Base-by-base conservation (phyloP, 441 rosid species). In the Populus hybrid region DNA sequence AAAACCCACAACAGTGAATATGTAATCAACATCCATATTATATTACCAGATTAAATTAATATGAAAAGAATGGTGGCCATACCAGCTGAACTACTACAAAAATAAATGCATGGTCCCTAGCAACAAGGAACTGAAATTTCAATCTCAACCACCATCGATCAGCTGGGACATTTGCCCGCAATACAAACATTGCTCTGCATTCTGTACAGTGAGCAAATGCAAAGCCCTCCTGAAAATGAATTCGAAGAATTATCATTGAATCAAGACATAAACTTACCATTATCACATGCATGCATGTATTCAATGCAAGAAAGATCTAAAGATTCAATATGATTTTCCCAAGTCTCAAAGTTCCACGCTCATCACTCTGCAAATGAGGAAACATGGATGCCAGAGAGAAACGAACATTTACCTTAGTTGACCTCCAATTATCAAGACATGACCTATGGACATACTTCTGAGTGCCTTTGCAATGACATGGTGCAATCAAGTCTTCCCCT, bases 191-290 rank as follows among this genome's bases (percentile, higher is more conserved):
- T 18, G 97, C 99, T 84, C 98, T 90, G 89, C 99, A 97, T 83
- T 97, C 99, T 73, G 99, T 95, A 86, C 99, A 97, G 82, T 97
- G 99, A 76, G 99, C 92, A 90, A 97, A 97, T 77, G 99, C 99
- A 91, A 95, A 97, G 75, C 99, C 99, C 90, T 97, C 99, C 99
- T 97, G 90, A 57, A 63, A 84, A 73, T 61, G 66, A 10, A 61
- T 61, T 21, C 2, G 12, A 61, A 10, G 66, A 61, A 61, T 61
- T 61, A 10, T 21, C 66, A 61, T 61, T 61, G 66, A 61, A 61
- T 9, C 14, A 61, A 59, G 26, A 59, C 23, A n/a, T 59, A 59
- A 21, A 61, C 26, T 9, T 61, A 61, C 28, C 23, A 10, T 1
- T 35, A 8, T 69, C 21, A 32, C 38, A 6, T 14, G 5, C 72